Evolutionary conservation across 78 protist species (phyloP), one percentile per base, ranked within the genome.

Genomic region (Dictyostelium firmibasis): DNA sequence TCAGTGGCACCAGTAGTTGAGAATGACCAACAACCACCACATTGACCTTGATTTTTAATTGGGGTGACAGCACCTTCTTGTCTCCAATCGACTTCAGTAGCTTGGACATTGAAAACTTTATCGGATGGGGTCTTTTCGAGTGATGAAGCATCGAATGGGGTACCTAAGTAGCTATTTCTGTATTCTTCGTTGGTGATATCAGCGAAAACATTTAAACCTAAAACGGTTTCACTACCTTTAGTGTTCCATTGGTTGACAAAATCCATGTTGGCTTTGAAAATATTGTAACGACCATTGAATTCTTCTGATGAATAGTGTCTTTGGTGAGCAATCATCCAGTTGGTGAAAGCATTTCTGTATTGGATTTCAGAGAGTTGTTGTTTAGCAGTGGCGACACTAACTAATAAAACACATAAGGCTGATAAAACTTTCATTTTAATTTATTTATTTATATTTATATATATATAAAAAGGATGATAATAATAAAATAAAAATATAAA

Each of bases 21-120:
- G 87, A 97, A 97, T 11, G 97, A 60, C 96, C 97, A 97, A 78
- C 98, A 97, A 29, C 96, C 85, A 33, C 98, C 98, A 53, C 98
- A 97, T 27, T 57, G 84, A 18, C 84, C 96, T 83, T 96, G 98
- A 91, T 96, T 64, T 77, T 94, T 93, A 41, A 96, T 85, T 1
- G 5, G 91, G 36, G 96, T 85, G 43, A 96, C 96, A 20, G 95
- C 96, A 74, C 92, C 95, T 29, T 83, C 25, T 36, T 4, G 18
- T 76, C 88, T 76, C 98, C 98, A 96, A 41, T 96, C 94, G 62
- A 89, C 83, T 2, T 67, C 14, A 2, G 33, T 23, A 14, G 76
- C 69, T 7, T 29, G 72, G 29, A 20, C 16, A 88, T 50, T 84
- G 0, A 27, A 25, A n/a, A 76, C 78, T 72, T 35, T 62, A 8